Conservation (phyloP, 345 rosid genomes). For the Kandelia obovata region DNA sequence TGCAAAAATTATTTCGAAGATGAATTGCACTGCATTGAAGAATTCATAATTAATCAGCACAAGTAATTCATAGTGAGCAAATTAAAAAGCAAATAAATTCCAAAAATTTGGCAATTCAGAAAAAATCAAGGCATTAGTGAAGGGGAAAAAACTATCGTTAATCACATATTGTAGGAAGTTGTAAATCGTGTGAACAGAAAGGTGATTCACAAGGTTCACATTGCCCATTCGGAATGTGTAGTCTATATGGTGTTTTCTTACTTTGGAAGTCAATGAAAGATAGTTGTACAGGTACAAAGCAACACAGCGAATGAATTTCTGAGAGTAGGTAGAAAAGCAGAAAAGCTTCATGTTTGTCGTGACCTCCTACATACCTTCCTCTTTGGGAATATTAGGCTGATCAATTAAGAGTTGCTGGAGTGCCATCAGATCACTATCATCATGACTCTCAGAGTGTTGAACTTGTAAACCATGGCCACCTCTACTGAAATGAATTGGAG, state of each 20-base stretch:
- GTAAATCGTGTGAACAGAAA: too few species aligned
- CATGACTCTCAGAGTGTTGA: neutral
- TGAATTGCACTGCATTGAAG: constrained; percentile 19
- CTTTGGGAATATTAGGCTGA: constrained; percentile 71
- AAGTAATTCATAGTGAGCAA: neutral
- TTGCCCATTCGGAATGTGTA: too few species aligned
- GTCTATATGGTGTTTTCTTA: too few species aligned
- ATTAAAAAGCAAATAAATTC: neutral
- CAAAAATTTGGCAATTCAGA: too few species aligned
- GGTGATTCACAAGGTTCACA: too few species aligned
- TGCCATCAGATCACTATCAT: constrained; percentile 53
- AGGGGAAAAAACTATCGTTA: too few species aligned
- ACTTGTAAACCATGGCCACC: neutral
- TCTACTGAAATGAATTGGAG: neutral
- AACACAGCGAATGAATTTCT: too few species aligned
- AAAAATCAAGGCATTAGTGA: too few species aligned
- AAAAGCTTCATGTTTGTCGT: neutral
- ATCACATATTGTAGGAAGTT: too few species aligned
- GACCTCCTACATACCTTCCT: constrained; percentile 48
- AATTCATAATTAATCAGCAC: neutral
- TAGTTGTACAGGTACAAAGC: too few species aligned
- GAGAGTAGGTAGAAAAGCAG: neutral
- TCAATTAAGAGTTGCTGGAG: constrained; percentile 71
- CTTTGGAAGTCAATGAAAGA: too few species aligned
- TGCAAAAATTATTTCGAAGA: constrained; percentile 23